Conservation (phyloP, 495 filamentous ascomycete species). For the Neurospora cerealis region DNA sequence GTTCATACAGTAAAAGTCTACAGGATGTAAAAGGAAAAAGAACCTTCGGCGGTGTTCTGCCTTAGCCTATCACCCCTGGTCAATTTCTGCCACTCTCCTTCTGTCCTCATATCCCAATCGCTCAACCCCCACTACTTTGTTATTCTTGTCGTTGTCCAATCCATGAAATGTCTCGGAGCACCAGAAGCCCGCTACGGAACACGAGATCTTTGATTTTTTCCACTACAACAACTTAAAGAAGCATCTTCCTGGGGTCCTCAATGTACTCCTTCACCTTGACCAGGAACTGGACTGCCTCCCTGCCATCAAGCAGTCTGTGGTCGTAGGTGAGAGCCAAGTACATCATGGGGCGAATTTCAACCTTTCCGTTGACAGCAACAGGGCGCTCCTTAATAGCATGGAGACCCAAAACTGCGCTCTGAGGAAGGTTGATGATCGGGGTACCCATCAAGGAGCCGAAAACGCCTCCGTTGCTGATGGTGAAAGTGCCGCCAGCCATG, state of each 20-base stretch:
- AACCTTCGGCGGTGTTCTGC: background rate
- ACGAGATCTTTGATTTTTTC: background rate
- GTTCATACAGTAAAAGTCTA: background rate
- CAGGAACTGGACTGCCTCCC: conserved; percentile 94
- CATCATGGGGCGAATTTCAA: conserved; percentile 98
- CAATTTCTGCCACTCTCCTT: background rate
- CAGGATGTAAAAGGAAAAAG: background rate
- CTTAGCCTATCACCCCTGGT: background rate
- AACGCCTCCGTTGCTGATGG: conserved; percentile 84
- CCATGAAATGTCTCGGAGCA: background rate
- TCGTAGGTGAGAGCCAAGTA: conserved; percentile 96
- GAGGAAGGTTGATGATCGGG: conserved; percentile 97
- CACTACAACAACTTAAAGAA: conserved; percentile 37
- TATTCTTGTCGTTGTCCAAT: background rate
- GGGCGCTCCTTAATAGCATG: conserved; percentile 96
- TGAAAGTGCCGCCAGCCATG: conserved; percentile 98
- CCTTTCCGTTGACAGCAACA: conserved; percentile 79
- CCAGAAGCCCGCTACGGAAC: background rate
- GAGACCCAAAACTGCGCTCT: conserved; percentile 92
- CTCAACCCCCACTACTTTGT: background rate
- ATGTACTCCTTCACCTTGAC: conserved; percentile 99
- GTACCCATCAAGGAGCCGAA: conserved; percentile 82
- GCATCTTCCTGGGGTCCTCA: conserved; percentile 90
- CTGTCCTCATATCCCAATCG: background rate
- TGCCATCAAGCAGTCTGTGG: conserved; percentile 87